Evolutionary conservation across 2,329 filamentous ascomycete genomes (phyloP).

Genomic region (Alternaria incomplexa): DNA sequence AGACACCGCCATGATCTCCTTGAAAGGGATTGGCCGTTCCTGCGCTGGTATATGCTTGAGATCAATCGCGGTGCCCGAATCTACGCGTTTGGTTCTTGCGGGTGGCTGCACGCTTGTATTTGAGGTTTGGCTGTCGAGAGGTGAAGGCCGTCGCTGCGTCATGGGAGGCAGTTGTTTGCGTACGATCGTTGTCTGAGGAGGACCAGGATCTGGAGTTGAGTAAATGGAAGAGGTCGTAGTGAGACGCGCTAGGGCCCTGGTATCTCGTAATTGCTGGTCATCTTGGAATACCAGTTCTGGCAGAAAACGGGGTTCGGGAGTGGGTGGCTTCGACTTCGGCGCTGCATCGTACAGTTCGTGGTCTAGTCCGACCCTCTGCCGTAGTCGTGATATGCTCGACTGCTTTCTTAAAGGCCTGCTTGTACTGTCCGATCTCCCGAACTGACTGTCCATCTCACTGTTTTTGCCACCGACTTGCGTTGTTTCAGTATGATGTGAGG

Average conservation of each 20-base stretch:
- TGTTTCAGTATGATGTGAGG: constrained; percentile 21
- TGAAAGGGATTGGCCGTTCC: constrained; percentile 38
- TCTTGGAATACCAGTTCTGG: constrained; percentile 1
- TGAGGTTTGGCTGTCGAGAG: background rate
- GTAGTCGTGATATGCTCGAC: constrained; percentile 24
- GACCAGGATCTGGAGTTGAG: background rate
- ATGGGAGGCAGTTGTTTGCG: background rate
- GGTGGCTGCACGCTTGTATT: background rate
- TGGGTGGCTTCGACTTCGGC: background rate
- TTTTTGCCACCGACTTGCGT: constrained; percentile 6
- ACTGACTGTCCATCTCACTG: background rate
- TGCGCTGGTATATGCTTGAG: constrained; percentile 24
- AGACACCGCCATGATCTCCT: constrained; percentile 35
- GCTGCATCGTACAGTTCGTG: constrained; percentile 5
- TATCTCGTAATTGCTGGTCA: background rate
- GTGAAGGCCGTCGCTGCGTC: background rate
- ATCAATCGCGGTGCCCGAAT: constrained; percentile 43
- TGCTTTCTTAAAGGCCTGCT: constrained; percentile 19
- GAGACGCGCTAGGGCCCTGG: background rate
- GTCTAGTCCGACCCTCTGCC: constrained; percentile 23
- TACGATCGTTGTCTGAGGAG: background rate
- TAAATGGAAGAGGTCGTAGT: constrained; percentile 13
- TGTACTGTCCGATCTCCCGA: constrained; percentile 5
- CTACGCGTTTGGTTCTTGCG: constrained; percentile 30
- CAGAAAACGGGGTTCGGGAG: background rate